phyloP scores from a whole-genome alignment of 345 rosid genomes.

The Eucalyptus shirleyi region DNA sequence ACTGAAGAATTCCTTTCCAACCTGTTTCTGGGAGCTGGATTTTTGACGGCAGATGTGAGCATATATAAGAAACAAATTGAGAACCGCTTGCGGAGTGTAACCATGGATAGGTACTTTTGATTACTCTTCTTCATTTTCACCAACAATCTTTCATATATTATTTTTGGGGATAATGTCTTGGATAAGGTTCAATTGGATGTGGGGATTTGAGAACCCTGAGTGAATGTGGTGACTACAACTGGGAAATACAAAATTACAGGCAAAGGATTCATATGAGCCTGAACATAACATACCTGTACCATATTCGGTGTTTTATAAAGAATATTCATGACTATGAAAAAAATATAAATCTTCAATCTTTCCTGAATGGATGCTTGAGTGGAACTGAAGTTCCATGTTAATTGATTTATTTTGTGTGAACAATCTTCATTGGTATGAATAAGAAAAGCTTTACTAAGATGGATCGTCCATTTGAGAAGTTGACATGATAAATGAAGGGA shows the following conservation, averaged over 20 bases:
- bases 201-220: neutral
- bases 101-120: conserved; percentile 17
- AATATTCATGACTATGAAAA: neutral
- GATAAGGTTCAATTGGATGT: neutral
- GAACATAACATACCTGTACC: neutral
- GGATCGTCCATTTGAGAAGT: neutral
- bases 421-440: neutral
- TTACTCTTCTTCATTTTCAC: neutral
- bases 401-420: neutral
- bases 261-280: neutral
- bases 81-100: conserved; percentile 3
- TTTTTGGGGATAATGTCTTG: neutral
- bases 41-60: conserved; percentile 4
- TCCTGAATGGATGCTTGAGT: neutral
- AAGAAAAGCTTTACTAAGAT: neutral
- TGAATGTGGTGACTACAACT: neutral
- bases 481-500: neutral
- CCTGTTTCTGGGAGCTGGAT: conserved; percentile 18
- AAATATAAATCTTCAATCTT: neutral
- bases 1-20: conserved; percentile 16
- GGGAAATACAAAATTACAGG: neutral
- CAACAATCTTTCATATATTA: neutral
- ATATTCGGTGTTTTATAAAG: neutral
- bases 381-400: neutral
- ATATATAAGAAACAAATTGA: conserved; percentile 8